Evolutionary conservation across 805 yeast genomes (phyloP).

Genomic region (Pichia paraexigua): DNA sequence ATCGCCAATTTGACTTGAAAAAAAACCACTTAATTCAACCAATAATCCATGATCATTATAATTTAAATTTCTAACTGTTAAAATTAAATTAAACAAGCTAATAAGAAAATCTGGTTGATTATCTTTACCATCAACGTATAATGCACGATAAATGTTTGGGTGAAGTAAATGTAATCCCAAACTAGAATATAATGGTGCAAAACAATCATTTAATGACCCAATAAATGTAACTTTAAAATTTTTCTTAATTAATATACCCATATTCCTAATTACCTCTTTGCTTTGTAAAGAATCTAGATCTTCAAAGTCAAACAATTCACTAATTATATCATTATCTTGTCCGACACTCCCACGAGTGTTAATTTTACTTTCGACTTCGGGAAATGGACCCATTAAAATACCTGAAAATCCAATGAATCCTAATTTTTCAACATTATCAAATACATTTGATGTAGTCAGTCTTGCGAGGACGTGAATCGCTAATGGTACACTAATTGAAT

Average conservation of each 20-base stretch:
- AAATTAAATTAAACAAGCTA: conserved; percentile 21
- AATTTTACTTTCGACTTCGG: conserved; percentile 75
- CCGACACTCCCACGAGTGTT: conserved; percentile 63
- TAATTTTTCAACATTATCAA: conserved; percentile 47
- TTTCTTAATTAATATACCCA: conserved; percentile 54
- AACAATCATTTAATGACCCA: conserved; percentile 84
- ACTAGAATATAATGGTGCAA: conserved; percentile 89
- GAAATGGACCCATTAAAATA: conserved; percentile 81
- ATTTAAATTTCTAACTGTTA: conserved; percentile 23
- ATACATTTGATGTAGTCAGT: conserved; percentile 42
- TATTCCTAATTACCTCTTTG: conserved; percentile 54
- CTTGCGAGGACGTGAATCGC: conserved; percentile 56
- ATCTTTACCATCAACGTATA: conserved; percentile 52
- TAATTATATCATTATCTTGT: conserved; percentile 76
- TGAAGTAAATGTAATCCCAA: conserved; percentile 70
- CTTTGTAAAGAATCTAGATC: conserved; percentile 67
- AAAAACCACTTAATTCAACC: conserved; percentile 59
- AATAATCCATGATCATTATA: conserved; percentile 26
- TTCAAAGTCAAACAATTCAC: conserved; percentile 84
- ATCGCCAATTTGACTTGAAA: conserved; percentile 64
- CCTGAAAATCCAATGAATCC: conserved; percentile 91
- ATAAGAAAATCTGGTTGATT: conserved; percentile 35
- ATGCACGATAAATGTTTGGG: conserved; percentile 81
- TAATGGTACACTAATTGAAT: conserved; percentile 91
- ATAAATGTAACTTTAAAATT: conserved; percentile 75